Percentiles rank a stretch among this genome's conserved stretches.
Evolutionary conservation across 2,329 filamentous ascomycete species (phyloP).

Genomic region (Talaromyces atroroseus): DNA sequence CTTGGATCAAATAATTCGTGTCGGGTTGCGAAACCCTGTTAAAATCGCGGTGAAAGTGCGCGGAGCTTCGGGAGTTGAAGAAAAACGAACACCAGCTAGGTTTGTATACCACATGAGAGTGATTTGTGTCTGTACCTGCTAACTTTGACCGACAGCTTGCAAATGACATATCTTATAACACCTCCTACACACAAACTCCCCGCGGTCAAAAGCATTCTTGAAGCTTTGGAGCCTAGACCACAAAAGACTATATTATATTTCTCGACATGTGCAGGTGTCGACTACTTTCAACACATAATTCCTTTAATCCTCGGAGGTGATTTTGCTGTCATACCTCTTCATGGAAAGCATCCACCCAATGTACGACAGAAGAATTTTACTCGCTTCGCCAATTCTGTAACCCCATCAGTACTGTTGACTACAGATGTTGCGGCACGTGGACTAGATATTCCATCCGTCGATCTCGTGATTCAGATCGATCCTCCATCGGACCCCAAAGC

Average conservation of each 20-base stretch:
- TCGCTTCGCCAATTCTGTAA: conserved; percentile 68
- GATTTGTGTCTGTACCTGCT: conserved; percentile 9
- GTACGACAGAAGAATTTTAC: conserved; percentile 84
- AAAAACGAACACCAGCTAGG: conserved; percentile 81
- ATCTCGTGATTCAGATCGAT: conserved; percentile 85
- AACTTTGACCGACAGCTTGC: conserved; percentile 50
- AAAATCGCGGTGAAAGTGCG: conserved; percentile 93
- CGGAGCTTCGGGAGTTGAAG: conserved; percentile 65
- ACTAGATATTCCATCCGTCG: conserved; percentile 85
- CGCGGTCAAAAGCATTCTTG: conserved; percentile 64
- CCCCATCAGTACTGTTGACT: conserved; percentile 76
- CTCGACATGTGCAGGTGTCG: conserved; percentile 88
- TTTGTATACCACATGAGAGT: conserved; percentile 14
- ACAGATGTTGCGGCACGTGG: conserved; percentile 89
- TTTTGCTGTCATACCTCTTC: conserved; percentile 73
- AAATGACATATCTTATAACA: conserved; percentile 77
- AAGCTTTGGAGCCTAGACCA: conserved; percentile 64
- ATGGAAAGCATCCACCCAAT: conserved; percentile 86
- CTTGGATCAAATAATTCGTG: conserved; percentile 84
- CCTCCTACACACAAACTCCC: conserved; percentile 77
- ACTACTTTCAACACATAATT: conserved; percentile 83
- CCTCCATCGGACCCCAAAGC: conserved; percentile 83
- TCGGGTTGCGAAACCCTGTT: conserved; percentile 88
- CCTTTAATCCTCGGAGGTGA: conserved; percentile 62
- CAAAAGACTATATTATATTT: conserved; percentile 87